Base-by-base conservation (phyloP, 306 rosid genomes). In the Purshia tridentata region DNA sequence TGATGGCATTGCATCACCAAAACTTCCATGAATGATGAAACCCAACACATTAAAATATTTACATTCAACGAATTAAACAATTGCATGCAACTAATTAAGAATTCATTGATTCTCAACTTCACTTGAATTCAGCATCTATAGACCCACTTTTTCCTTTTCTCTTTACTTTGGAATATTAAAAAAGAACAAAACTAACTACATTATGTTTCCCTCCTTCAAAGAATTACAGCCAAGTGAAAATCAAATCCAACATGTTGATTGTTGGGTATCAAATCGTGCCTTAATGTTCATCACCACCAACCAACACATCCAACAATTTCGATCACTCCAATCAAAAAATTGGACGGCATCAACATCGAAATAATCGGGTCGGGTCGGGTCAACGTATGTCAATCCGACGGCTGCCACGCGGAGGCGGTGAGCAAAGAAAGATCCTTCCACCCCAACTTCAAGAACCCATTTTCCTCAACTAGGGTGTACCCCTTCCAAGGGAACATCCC, bases 401-500 rank as follows among this genome's bases (percentile, higher is more conserved):
- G 96, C 65, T 90, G 97, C 99, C 99, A 94, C 6, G 97, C 97
- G 0, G 99, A 94, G n/a, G 97, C 99, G 0, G 97, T 91, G 72
- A 94, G 85, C 71, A 94, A 65, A 4, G 97, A 91, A 0, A 94
- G 79, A 67, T 94, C 99, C 89, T 94, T 94, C 99, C 99, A 94
- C 0, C 99, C 99, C 67, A 94, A 83, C 70, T 88, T 94, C 29
- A 94, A 65, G 20, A 91, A 83, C 57, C 99, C 99, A 63, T 79
- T 89, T 46, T 94, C 99, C 72, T 91, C 99, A 60, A 94, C 91
- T 11, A 94, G 55, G 0, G 97, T 94, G 23, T 94, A 91, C n/a
- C 97, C 99, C 78, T 85, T 89, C 96, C 99, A 94, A 14, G 99
- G 99, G 44, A 84, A 91, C 97, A 94, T 91, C 13, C 97, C 99